These are phyloP conservation scores for Blastocystis sp. DNA, from an alignment of 352 stramenopile genomes.

Conservation along the genomic window DNA sequence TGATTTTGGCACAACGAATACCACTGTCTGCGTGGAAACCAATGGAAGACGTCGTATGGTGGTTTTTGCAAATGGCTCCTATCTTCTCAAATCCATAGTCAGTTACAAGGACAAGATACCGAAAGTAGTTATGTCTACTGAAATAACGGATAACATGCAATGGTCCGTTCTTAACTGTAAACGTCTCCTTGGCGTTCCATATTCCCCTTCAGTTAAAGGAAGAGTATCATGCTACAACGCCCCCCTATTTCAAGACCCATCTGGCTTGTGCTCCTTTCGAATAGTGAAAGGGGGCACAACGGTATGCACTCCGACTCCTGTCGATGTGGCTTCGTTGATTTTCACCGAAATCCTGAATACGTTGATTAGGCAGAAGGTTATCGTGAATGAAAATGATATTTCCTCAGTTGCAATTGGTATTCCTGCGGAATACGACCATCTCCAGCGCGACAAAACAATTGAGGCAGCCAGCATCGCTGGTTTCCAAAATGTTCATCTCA, in stretches of 20 bases:
- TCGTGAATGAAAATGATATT: neutral
- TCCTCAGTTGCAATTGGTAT: neutral
- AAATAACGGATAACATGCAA: neutral
- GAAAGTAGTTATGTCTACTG: neutral
- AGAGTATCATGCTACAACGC: neutral
- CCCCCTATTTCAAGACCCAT: neutral
- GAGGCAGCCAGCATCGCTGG: neutral
- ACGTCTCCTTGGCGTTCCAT: neutral
- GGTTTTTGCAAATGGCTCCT: neutral
- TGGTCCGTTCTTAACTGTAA: neutral
- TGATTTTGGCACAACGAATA: slow-evolving; percentile 12
- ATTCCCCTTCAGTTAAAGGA: neutral
- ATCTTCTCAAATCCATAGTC: neutral
- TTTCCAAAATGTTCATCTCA: neutral
- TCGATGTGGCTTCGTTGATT: neutral
- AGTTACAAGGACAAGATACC: neutral
- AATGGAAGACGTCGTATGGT: no score
- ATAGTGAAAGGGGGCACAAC: no score
- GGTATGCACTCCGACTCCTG: neutral
- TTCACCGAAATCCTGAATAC: neutral
- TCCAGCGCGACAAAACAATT: neutral
- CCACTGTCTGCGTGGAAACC: neutral
- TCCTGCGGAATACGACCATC: neutral
- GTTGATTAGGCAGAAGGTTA: neutral
- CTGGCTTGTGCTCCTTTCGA: no score